Base-by-base conservation (phyloP, 768 basidiomycete genomes). In the Trametes maxima region DNA sequence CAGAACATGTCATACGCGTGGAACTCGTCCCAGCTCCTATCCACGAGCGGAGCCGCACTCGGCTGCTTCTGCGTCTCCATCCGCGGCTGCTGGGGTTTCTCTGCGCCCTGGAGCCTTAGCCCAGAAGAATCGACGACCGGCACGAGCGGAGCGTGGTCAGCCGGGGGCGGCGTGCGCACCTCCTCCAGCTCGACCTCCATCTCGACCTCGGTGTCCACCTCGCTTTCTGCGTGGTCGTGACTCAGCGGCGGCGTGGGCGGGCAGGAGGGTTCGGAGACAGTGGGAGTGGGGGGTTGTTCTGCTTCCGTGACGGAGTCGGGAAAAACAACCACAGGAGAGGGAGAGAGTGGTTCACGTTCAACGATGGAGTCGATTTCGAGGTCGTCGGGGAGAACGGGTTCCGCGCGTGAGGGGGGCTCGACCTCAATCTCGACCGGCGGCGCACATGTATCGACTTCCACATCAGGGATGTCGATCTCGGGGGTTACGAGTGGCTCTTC, bases 161-260 rank as follows among this genome's bases (percentile, higher is more conserved):
- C 25, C n/a, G 42, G 62, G 24, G 57, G 53, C 8, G 62, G 62
- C 24, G 62, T 64, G 13, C 35, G 53, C 43, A 44, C 62, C 49
- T 64, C 62, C 36, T 64, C 37, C 7, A 57, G 57, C 54, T 64
- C 62, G 57, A 64, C 57, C 37, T 64, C 62, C 62, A 59, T 63
- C 55, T 55, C 51, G 56, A 54, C 56, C 52, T 52, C 53, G 21
- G 60, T 21, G 12, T 53, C 51, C 28, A 45, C 22, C 45, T 57
- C 51, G 54, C 28, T 33, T 24, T 19, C n/a, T 1, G 37, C 35
- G 7, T 37, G 54, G n/a, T 57, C 63, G 39, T 48, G 39, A 33
- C 55, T 50, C 28, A 60, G 21, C 24, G 54, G 44, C 36, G 54
- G 58, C 37, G 63, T 58, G 39, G 57, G 48, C 21, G 56, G 39